Evolutionary conservation across 2,329 filamentous ascomycete species (phyloP), one percentile per base, ranked within the genome.

Genomic region (Dothistroma septosporum): DNA sequence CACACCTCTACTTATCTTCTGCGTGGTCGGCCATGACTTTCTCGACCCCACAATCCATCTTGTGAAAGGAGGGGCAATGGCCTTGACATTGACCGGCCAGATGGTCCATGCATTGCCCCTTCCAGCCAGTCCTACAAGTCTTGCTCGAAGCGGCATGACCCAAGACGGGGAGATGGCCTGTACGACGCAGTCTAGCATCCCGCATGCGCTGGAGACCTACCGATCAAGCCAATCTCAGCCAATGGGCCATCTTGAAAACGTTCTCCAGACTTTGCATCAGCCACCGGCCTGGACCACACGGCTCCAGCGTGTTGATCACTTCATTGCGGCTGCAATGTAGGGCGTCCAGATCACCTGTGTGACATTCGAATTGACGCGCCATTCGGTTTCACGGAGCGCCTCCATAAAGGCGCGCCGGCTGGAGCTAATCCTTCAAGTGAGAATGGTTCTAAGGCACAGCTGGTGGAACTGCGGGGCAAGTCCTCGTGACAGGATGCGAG

Each of bases 21-120:
- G 37, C 37, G 35, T 19, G 9, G 21, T 22, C 28, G 14, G 11
- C 12, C 24, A 41, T 4, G 37, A 24, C 32, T 19, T 14, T 55
- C 32, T 53, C 12, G 44, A 60, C 61, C 61, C 64, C 61, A 62
- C 53, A 46, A 33, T 57, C 33, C 55, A 53, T 53, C 54, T 58
- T 52, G 58, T 54, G 53, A 61, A 66, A 66, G 62, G 64, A 64
- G 64, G 64, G 64, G 64, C 60, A 61, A 21, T 31, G 33, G 52
- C 44, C 31, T 52, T 54, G 52, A 55, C 60, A 55, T 21, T 59
- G 54, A 57, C 62, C 64, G 64, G 64, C 48, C 62, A 62, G 58
- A 64, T 33, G 62, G 61, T 59, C 57, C 55, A 59, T 61, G 62
- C 59, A 48, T 44, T 44, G 33, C 48, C 22, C 41, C 33, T 46